phyloP scores from a whole-genome alignment of 345 rosid genomes.

The Salix caprea region DNA sequence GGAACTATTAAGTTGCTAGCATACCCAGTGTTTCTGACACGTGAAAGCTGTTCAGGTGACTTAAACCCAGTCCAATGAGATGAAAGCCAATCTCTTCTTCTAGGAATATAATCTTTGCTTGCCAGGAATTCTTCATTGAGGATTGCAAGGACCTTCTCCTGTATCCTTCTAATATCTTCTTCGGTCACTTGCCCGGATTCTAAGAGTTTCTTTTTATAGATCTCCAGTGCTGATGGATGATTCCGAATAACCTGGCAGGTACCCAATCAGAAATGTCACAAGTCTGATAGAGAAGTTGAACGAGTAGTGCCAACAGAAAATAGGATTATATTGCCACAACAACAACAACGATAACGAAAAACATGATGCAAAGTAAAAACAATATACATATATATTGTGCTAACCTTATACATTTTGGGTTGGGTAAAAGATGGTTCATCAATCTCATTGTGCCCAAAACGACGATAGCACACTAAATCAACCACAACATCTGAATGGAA shows the following conservation, averaged over 20 bases:
- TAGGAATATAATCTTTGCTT: constrained; percentile 68
- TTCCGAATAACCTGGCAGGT: constrained; percentile 53
- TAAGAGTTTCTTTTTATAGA: constrained; percentile 58
- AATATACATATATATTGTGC: constrained; percentile 2
- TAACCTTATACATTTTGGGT: constrained; percentile 79
- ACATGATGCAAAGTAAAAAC: not conserved
- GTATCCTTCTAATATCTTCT: constrained; percentile 54
- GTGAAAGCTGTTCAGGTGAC: constrained; percentile 79
- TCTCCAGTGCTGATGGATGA: constrained; percentile 66
- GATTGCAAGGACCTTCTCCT: constrained; percentile 55
- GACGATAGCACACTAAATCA: constrained; percentile 72
- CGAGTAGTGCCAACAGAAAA: not conserved
- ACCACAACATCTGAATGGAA: constrained; percentile 82
- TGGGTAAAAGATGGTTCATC: constrained; percentile 83
- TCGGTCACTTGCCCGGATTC: constrained; percentile 58
- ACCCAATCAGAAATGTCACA: constrained; percentile 10
- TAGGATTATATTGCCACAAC: not conserved
- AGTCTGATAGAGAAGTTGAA: not conserved
- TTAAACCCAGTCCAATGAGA: constrained; percentile 77
- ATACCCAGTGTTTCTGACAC: constrained; percentile 74
- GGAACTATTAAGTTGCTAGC: constrained; percentile 6
- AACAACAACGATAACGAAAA: not conserved
- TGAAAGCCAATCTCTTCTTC: constrained; percentile 77
- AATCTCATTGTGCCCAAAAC: constrained; percentile 81
- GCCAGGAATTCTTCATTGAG: constrained; percentile 68